These are phyloP conservation scores for Eimeria necatrix DNA, from an alignment of 169 alveolate species.

Conservation along the genomic window DNA sequence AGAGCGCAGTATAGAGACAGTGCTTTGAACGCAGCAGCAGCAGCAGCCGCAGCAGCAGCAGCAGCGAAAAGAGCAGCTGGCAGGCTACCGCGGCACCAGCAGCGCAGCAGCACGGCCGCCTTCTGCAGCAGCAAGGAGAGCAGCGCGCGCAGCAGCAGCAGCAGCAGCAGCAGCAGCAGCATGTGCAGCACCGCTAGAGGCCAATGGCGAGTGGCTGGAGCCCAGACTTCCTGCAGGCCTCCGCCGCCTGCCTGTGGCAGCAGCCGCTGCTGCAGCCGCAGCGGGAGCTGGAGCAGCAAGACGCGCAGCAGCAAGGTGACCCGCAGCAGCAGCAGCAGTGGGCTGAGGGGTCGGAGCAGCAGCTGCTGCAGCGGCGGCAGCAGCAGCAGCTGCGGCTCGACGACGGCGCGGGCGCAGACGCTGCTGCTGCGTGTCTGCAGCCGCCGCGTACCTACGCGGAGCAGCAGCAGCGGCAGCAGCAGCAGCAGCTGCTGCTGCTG, in stretches of 20 bases:
- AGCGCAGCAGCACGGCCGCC: neutral
- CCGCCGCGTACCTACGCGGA: neutral
- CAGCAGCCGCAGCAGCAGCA: neutral
- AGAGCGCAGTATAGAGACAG: too few relatives aligned
- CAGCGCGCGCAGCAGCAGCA: slow-evolving; percentile 10
- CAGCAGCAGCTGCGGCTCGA: slow-evolving; percentile 55
- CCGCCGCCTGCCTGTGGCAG: slow-evolving; percentile 58
- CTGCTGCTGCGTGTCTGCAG: neutral
- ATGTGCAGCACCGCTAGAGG: neutral
- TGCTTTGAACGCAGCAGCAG: neutral
- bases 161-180: slow-evolving; percentile 23
- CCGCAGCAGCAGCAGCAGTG: slow-evolving; percentile 25
- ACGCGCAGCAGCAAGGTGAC: neutral
- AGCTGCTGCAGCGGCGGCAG: slow-evolving; percentile 9
- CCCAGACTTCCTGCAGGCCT: slow-evolving; percentile 34
- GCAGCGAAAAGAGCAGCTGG: neutral
- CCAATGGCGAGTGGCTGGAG: slow-evolving; percentile 32
- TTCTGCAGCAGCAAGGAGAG: slow-evolving; percentile 16
- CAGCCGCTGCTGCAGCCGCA: slow-evolving; percentile 45
- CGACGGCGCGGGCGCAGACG: neutral
- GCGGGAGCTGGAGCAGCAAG: slow-evolving; percentile 10
- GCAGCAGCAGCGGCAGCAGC: slow-evolving; percentile 8
- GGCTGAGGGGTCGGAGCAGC: neutral
- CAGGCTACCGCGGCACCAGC: neutral
- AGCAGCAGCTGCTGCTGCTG: slow-evolving; percentile 24